Base-by-base conservation (phyloP, 1,284 basidiomycete genomes). In the Apiotrichum laibachii region DNA sequence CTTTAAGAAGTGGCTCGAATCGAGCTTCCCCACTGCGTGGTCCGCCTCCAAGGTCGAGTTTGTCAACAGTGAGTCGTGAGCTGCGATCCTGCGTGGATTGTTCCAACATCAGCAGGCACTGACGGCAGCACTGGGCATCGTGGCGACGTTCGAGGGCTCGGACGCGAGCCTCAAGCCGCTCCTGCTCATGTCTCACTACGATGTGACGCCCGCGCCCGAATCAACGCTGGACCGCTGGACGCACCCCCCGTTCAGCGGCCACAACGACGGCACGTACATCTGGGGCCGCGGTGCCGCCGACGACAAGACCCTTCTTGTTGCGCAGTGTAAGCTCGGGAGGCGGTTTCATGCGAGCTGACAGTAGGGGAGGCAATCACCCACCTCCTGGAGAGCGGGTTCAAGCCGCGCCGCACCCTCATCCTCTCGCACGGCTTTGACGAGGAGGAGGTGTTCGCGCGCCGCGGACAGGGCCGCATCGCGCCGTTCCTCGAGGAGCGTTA, bases 91-190 rank as follows among this genome's bases (percentile, higher is more conserved):
- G 26, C 26, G 3, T 31, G 26, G 26, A 7, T 3, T 3, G 7
- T 31, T 31, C 26, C n/a, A 48, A 31, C 44, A 7, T 33, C 16
- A 50, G 11, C 37, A 45, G 34, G 11, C 13, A 9, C 46, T 42
- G 26, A 46, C n/a, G 15, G 18, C 47, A 73, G 71, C 72, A 1
- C 73, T 81, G 34, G 81, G 80, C 34, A 77, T 82, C 33, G 55
- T 82, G 8, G 79, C 78, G 54, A 82, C 80, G 0, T 77, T 81
- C 61, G 54, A 77, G 42, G 81, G 81, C 5, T 71, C 73, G 5
- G 78, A 82, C 54, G 59, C 68, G 8, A 61, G 64, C n/a, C 73
- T 82, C 50, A 80, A 82, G 59, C 81, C 81, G 0, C 66, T 81
- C 10, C 61, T 82, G 2, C 60, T 79, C 68, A 55, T 49, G 53